Conservation (phyloP, 352 stramenopile genomes). For the Aphanomyces cochlioides region DNA sequence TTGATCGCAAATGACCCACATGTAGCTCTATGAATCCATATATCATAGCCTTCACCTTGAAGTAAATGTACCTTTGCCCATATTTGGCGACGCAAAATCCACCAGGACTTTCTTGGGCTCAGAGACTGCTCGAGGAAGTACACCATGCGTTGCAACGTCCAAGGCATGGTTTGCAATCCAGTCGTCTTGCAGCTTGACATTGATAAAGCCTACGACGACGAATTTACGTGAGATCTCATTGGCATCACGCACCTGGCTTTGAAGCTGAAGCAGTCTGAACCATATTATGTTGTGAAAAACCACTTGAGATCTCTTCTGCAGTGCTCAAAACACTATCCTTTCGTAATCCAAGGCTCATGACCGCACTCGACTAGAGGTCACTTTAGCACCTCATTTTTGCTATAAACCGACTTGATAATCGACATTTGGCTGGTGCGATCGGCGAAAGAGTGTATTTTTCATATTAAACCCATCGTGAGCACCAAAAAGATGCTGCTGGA, state of each 20-base stretch:
- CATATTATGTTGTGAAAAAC: slow-evolving; percentile 32
- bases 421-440: slow-evolving; percentile 52
- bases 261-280: neutral
- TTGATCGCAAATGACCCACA: slow-evolving; percentile 76
- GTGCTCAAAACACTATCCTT: neutral
- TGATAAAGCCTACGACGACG: slow-evolving; percentile 62
- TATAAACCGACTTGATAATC: slow-evolving; percentile 63
- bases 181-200: slow-evolving; percentile 63
- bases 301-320: slow-evolving; percentile 2
- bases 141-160: slow-evolving; percentile 53
- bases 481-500: neutral
- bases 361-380: slow-evolving; percentile 42
- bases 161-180: slow-evolving; percentile 62
- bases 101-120: slow-evolving; percentile 53
- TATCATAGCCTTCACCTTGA: neutral
- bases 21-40: slow-evolving; percentile 48
- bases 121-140: slow-evolving; percentile 33
- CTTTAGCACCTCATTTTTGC: slow-evolving; percentile 25
- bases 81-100: slow-evolving; percentile 79
- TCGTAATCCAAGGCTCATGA: slow-evolving; percentile 33
- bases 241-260: slow-evolving; percentile 5
- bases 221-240: neutral
- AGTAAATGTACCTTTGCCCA: slow-evolving; percentile 48
- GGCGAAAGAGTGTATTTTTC: slow-evolving; percentile 40
- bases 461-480: neutral